phyloP scores from a whole-genome alignment of 306 rosid genomes.

The Glycyrrhiza uralensis region DNA sequence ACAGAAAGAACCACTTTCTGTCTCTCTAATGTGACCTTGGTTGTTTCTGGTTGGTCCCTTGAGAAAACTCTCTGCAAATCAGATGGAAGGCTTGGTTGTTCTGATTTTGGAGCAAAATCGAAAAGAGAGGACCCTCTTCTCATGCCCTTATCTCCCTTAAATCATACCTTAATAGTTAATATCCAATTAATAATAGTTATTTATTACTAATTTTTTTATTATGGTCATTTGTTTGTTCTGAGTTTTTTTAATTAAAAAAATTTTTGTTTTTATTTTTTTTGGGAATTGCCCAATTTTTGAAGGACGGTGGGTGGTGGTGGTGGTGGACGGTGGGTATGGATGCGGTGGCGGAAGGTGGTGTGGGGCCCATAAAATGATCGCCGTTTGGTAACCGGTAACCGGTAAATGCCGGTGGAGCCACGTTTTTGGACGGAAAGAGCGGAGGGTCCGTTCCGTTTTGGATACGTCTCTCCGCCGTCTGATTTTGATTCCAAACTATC shows the following conservation, averaged over 20 bases:
- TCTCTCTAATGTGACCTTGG: slow-evolving; percentile 7
- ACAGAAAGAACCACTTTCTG: slow-evolving; percentile 6
- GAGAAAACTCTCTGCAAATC: slow-evolving; percentile 68
- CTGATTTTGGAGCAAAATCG: slow-evolving; percentile 50
- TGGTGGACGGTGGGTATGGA: slow-evolving; percentile 21
- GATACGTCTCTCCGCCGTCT: slow-evolving; percentile 33
- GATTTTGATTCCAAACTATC: slow-evolving; percentile 35
- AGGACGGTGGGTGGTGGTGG: background rate
- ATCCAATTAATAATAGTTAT: slow-evolving; percentile 20
- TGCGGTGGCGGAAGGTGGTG: slow-evolving; percentile 25
- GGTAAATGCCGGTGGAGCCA: slow-evolving; percentile 36
- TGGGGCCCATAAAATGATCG: slow-evolving; percentile 38
- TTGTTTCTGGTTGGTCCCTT: slow-evolving; percentile 33
- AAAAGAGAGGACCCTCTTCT: slow-evolving; percentile 28
- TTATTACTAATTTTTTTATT: background rate
- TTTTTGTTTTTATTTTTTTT: background rate
- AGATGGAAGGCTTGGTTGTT: slow-evolving; percentile 40
- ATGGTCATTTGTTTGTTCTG: background rate
- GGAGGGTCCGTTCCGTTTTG: slow-evolving; percentile 34
- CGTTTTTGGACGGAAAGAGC: slow-evolving; percentile 41
- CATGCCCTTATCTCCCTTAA: slow-evolving; percentile 48
- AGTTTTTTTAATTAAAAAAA: background rate
- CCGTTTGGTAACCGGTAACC: slow-evolving; percentile 39
- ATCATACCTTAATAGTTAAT: slow-evolving; percentile 41
- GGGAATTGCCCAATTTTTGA: background rate